A percentile compares a stretch with the other conserved stretches of the same genome.
phyloP scores from a whole-genome alignment of 352 stramenopile genomes.

The Phytophthora citricola region DNA sequence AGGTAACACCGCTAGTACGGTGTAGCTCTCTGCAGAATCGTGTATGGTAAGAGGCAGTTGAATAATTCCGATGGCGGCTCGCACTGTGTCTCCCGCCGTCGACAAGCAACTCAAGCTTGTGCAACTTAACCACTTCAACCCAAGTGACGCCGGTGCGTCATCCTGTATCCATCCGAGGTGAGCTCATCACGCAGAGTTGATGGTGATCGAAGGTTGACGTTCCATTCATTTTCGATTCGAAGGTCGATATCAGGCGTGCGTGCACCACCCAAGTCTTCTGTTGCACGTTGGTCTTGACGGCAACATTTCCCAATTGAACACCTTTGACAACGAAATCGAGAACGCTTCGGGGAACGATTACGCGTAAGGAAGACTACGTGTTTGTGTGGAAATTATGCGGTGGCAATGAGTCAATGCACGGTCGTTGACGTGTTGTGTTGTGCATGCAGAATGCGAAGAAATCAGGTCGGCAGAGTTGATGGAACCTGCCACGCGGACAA shows the following conservation, averaged over 20 bases:
- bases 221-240: constrained; percentile 1
- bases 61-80: too few species aligned
- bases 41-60: too few species aligned
- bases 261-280: too few species aligned
- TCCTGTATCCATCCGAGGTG: constrained; percentile 1
- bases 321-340: background rate
- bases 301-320: background rate
- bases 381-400: too few species aligned
- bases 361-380: too few species aligned
- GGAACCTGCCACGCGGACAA: background rate
- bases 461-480: constrained; percentile 10
- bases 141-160: background rate
- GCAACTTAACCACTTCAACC: constrained; percentile 12
- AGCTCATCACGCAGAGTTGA: background rate
- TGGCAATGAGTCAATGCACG: too few species aligned
- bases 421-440: background rate
- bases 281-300: too few species aligned
- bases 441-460: constrained; percentile 14
- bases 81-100: too few species aligned
- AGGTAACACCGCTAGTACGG: too few species aligned
- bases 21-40: too few species aligned
- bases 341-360: too few species aligned
- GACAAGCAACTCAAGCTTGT: background rate
- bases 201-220: background rate
- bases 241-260: background rate